phyloP scores from a whole-genome alignment of 2,329 filamentous ascomycete genomes.

The Bipolaris bicolor region DNA sequence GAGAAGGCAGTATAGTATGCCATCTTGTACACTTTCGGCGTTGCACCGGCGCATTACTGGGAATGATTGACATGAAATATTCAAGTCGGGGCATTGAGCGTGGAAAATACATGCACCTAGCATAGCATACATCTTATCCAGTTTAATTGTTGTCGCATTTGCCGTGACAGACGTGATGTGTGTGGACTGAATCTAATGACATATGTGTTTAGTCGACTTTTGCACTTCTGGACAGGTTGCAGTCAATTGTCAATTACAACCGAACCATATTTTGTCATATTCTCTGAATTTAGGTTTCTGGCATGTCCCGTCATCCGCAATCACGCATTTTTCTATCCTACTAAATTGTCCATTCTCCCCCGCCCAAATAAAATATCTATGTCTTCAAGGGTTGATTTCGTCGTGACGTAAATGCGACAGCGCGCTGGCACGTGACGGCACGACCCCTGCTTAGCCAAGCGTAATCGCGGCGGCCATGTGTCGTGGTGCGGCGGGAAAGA shows the following conservation, averaged over 20 bases:
- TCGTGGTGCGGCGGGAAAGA: conserved; percentile 28
- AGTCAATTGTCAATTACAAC: background rate
- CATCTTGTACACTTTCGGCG: conserved; percentile 6
- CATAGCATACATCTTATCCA: conserved; percentile 20
- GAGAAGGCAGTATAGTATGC: background rate
- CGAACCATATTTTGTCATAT: background rate
- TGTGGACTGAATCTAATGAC: background rate
- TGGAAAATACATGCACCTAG: conserved; percentile 28
- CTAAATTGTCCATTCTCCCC: background rate
- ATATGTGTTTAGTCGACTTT: background rate
- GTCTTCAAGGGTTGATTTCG: background rate
- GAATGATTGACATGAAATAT: conserved; percentile 24
- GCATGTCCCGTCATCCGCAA: background rate
- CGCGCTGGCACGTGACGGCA: conserved; percentile 13
- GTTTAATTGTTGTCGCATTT: conserved; percentile 4
- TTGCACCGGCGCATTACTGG: conserved; percentile 26
- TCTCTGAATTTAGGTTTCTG: background rate
- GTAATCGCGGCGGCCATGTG: conserved; percentile 32
- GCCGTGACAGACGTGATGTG: background rate
- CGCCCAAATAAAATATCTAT: background rate
- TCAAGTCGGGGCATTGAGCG: conserved; percentile 22
- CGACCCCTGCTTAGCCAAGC: conserved; percentile 21
- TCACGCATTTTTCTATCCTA: background rate
- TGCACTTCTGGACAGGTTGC: background rate
- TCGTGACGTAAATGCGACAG: conserved; percentile 19